Conservation (phyloP, 164 flowering plant genomes). For the Liriodendron chinense region DNA sequence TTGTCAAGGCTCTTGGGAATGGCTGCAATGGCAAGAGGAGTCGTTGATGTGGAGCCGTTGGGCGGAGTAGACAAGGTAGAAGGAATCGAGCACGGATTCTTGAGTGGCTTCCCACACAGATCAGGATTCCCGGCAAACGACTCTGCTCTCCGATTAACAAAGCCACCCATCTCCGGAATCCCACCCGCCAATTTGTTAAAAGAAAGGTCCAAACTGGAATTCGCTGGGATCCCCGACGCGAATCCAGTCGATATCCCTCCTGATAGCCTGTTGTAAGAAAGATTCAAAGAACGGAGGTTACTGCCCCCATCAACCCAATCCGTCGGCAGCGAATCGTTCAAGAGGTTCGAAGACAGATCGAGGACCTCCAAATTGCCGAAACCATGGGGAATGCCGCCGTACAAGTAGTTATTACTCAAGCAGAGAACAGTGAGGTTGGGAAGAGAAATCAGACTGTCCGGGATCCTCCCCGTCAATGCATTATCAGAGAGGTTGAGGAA, state of each 20-base stretch:
- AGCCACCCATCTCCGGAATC: conserved; percentile 42
- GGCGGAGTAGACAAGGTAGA: conserved; percentile 43
- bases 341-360: conserved; percentile 69
- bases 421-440: conserved; percentile 53
- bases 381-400: conserved; percentile 54
- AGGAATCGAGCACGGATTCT: conserved; percentile 54
- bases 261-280: conserved; percentile 19
- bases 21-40: conserved; percentile 14
- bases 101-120: conserved; percentile 74
- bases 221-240: conserved; percentile 7
- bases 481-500: conserved; percentile 76
- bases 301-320: conserved; percentile 40
- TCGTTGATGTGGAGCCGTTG: conserved; percentile 26
- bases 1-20: neutral
- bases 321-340: conserved; percentile 59
- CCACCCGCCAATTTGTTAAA: conserved; percentile 36
- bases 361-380: conserved; percentile 37
- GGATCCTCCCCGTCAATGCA: conserved; percentile 68
- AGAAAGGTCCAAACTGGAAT: conserved; percentile 19
- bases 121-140: conserved; percentile 50
- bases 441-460: conserved; percentile 37
- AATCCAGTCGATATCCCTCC: conserved; percentile 16
- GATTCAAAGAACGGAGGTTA: conserved; percentile 40
- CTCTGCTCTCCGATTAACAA: conserved; percentile 50
- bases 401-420: conserved; percentile 54